Conservation (phyloP, 148 eudicot species). For the Rhododendron kiyosumense region DNA sequence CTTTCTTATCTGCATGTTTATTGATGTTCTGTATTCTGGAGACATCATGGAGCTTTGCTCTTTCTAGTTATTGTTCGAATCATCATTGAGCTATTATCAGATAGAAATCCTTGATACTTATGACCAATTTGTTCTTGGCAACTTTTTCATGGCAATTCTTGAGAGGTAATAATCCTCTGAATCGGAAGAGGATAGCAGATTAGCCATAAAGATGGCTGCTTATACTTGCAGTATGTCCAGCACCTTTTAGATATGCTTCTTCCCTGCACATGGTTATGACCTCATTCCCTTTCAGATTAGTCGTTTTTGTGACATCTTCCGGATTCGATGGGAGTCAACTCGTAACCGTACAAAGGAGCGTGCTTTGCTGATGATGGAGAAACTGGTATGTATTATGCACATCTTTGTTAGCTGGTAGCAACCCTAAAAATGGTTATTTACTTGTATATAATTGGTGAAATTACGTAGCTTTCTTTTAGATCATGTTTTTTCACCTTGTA, state of each 20-base stretch:
- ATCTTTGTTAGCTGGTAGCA: constrained; percentile 4
- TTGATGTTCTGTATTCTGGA: not conserved
- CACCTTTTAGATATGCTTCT: not conserved
- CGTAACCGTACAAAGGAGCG: constrained; percentile 96
- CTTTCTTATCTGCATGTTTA: not conserved
- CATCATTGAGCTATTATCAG: not conserved
- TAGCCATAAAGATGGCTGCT: not conserved
- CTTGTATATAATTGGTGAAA: not conserved
- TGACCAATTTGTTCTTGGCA: not conserved
- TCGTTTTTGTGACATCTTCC: constrained; percentile 66
- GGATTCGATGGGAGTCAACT: constrained; percentile 86
- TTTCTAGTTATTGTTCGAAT: not conserved
- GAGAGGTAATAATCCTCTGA: not conserved
- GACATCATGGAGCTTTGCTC: not conserved
- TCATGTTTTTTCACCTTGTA: not conserved
- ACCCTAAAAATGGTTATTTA: not conserved
- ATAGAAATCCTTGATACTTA: not conserved
- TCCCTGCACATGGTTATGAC: not conserved
- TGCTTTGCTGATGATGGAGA: constrained; percentile 88
- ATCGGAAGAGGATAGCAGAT: not conserved
- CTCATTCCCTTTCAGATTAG: constrained; percentile 38
- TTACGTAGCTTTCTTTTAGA: not conserved
- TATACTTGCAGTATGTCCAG: not conserved
- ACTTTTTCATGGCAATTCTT: not conserved
- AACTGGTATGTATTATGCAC: constrained; percentile 61